Evolutionary conservation across 2,329 filamentous ascomycete genomes (phyloP).

Genomic region (Verticillium tricorpus): DNA sequence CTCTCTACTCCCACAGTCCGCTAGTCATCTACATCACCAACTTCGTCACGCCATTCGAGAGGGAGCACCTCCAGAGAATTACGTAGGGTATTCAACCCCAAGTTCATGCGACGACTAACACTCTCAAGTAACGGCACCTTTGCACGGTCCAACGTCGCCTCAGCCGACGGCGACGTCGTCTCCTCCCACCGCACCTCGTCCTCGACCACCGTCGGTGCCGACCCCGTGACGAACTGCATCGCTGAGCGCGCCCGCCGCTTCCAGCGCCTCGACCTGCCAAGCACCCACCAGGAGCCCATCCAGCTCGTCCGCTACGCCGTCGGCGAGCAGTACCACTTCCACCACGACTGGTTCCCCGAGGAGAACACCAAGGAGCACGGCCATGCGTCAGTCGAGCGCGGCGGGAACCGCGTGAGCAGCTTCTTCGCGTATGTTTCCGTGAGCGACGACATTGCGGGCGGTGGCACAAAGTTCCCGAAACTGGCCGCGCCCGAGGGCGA

Average conservation of each 20-base stretch:
- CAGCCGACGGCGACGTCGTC: slow-evolving; percentile 22
- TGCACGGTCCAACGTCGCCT: slow-evolving; percentile 28
- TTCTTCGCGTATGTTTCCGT: slow-evolving; percentile 36
- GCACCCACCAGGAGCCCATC: slow-evolving; percentile 29
- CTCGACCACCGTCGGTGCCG: slow-evolving; percentile 29
- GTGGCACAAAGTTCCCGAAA: slow-evolving; percentile 35
- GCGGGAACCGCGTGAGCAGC: slow-evolving; percentile 31
- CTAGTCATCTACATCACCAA: slow-evolving; percentile 32
- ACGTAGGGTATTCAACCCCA: slow-evolving; percentile 19
- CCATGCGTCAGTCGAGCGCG: slow-evolving; percentile 21
- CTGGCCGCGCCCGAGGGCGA: slow-evolving; percentile 26
- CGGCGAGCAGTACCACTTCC: slow-evolving; percentile 33
- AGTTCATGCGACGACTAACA: neutral
- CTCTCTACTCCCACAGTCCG: slow-evolving; percentile 29
- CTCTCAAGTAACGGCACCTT: slow-evolving; percentile 28
- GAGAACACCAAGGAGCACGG: slow-evolving; percentile 14
- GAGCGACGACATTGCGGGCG: slow-evolving; percentile 29
- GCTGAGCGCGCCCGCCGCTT: slow-evolving; percentile 32
- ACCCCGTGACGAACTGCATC: slow-evolving; percentile 30
- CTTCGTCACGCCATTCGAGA: slow-evolving; percentile 31
- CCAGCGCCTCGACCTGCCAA: slow-evolving; percentile 29
- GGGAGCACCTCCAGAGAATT: slow-evolving; percentile 25
- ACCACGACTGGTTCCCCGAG: slow-evolving; percentile 36
- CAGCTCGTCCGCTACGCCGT: slow-evolving; percentile 33
- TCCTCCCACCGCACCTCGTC: slow-evolving; percentile 27